Evolutionary conservation across 2,329 filamentous ascomycete genomes (phyloP), one percentile per base, ranked within the genome.

Genomic region (Monilinia aucupariae): DNA sequence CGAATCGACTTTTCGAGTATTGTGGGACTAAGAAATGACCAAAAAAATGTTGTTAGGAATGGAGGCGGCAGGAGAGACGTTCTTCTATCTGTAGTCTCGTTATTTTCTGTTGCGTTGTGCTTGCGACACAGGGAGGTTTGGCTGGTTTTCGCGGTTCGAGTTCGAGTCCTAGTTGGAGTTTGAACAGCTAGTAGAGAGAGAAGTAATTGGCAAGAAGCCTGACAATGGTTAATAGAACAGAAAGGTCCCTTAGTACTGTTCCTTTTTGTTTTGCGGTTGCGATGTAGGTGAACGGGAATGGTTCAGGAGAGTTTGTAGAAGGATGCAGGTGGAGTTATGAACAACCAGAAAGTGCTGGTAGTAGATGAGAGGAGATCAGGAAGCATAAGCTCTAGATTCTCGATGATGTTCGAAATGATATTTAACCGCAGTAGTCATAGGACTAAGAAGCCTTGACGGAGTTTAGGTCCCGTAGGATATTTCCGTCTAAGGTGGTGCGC

Each of bases 321-420:
- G 47, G 30, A 32, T n/a, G n/a, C n/a, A 39, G 39, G 22, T 41
- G 45, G n/a, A 52, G 20, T n/a, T 25, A 43, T 39, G 22, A 41
- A 53, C 25, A 59, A 59, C 61, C 61, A 63, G 47, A 59, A 37
- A 34, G 61, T 45, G 51, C 61, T 63, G 53, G 53, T 37, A 30
- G 41, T 12, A 22, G 27, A 43, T 47, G 17, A 30, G 27, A 32
- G 39, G 54, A 47, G 54, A 47, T 56, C 43, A 41, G 34, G 34
- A 47, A 54, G 60, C 60, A 58, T 58, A 37, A 32, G 52, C 49
- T 49, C 43, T 56, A 41, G 30, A 48, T 13, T 62, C 4, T 56
- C 13, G 47, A 41, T 27, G 7, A 20, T n/a, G 17, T 56, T 56
- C 17, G 13, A 62, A 41, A 17, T 22, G 22, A 41, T 39, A 4